These are phyloP conservation scores for Penicillium samsonianum DNA, from an alignment of 495 filamentous ascomycete genomes.

Conservation along the genomic window DNA sequence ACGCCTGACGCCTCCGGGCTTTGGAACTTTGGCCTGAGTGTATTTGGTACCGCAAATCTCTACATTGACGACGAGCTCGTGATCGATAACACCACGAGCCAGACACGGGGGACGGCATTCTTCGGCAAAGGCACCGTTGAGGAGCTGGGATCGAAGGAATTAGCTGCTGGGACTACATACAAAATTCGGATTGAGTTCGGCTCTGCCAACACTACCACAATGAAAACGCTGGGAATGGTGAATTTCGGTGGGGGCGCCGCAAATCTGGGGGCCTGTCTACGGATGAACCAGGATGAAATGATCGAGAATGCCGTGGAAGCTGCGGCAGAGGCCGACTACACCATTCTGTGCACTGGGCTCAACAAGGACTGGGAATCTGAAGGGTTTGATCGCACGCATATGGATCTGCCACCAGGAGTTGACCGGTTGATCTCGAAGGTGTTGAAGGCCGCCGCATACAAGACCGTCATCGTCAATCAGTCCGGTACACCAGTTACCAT, in stretches of 20 bases:
- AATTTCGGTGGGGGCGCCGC: slow-evolving; percentile 64
- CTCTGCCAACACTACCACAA: slow-evolving; percentile 56
- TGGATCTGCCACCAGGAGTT: slow-evolving; percentile 68
- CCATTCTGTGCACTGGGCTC: slow-evolving; percentile 72
- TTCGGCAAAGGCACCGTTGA: slow-evolving; percentile 59
- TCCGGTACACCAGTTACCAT: slow-evolving; percentile 77
- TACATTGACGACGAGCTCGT: slow-evolving; percentile 66
- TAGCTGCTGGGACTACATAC: slow-evolving; percentile 57
- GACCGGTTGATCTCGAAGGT: slow-evolving; percentile 68
- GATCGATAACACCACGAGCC: slow-evolving; percentile 61
- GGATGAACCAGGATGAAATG: slow-evolving; percentile 63
- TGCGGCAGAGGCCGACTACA: slow-evolving; percentile 64
- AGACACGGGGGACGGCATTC: slow-evolving; percentile 58
- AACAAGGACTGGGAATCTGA: slow-evolving; percentile 85
- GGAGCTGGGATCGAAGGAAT: slow-evolving; percentile 51
- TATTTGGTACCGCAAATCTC: slow-evolving; percentile 67
- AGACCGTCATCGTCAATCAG: slow-evolving; percentile 73
- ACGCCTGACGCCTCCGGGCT: slow-evolving; percentile 57
- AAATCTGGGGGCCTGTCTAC: slow-evolving; percentile 69
- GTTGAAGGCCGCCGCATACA: slow-evolving; percentile 60
- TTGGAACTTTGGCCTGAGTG: slow-evolving; percentile 70
- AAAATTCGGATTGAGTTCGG: slow-evolving; percentile 60
- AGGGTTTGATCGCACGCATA: slow-evolving; percentile 73
- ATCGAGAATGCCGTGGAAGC: slow-evolving; percentile 60
- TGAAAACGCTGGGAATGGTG: slow-evolving; percentile 46